Conservation (phyloP, 257 asterid genomes). For the Petunia axillaris region DNA sequence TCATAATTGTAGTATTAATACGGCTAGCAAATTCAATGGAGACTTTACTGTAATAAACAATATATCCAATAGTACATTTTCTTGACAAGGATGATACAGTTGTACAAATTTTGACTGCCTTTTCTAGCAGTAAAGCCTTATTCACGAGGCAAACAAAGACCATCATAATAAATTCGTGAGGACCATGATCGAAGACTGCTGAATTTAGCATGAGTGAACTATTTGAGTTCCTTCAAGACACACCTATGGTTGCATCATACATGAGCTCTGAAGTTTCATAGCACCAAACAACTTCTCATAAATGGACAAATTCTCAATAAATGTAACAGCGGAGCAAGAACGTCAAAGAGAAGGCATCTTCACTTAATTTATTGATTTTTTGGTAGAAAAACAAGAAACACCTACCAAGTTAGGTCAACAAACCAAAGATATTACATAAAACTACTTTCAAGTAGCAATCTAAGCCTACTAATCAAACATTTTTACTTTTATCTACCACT, state of each 20-base stretch:
- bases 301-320: neutral
- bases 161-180: neutral
- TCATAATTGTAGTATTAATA: neutral
- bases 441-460: neutral
- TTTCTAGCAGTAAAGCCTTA: neutral
- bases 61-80: neutral
- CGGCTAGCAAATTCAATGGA: neutral
- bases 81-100: neutral
- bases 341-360: slow-evolving; percentile 28
- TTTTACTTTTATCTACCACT: slow-evolving; percentile 23
- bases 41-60: neutral
- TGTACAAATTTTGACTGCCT: neutral
- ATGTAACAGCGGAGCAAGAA: slow-evolving; percentile 8
- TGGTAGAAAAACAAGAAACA: slow-evolving; percentile 31
- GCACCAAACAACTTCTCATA: neutral
- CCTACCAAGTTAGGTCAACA: slow-evolving; percentile 37
- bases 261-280: neutral
- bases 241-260: neutral
- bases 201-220: neutral
- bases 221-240: neutral
- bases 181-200: neutral
- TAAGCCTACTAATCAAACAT: slow-evolving; percentile 6
- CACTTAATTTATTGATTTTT: slow-evolving; percentile 30
- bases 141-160: neutral
- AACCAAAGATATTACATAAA: slow-evolving; percentile 26